Conservation (phyloP, 306 rosid species). For the Cicer chorassanicum region DNA sequence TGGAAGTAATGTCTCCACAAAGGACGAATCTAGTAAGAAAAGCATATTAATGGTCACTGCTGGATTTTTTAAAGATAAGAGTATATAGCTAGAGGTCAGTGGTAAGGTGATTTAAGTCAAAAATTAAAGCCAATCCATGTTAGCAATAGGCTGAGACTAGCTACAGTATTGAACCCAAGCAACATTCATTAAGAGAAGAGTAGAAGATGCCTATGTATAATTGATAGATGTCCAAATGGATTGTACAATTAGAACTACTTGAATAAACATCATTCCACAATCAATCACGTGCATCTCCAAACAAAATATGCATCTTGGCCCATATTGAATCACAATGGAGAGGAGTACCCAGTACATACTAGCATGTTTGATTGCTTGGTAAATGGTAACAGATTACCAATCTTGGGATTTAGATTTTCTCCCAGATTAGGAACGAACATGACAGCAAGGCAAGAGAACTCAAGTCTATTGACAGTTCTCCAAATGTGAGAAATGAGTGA, state of each 20-base stretch:
- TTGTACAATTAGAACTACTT: not conserved
- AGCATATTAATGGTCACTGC: constrained; percentile 5
- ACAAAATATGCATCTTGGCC: constrained; percentile 2
- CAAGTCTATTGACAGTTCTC: not conserved
- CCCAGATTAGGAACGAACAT: constrained; percentile 14
- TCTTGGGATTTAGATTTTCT: not conserved
- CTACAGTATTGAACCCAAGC: constrained; percentile 19
- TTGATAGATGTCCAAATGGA: not conserved
- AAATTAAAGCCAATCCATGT: not conserved
- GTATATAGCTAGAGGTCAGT: constrained; percentile 3
- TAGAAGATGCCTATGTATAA: too few species aligned
- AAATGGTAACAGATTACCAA: not conserved
- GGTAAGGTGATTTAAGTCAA: constrained; percentile 14
- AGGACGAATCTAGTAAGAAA: constrained; percentile 71
- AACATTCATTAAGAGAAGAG: not conserved
- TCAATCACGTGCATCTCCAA: not conserved
- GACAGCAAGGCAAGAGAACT: constrained; percentile 2
- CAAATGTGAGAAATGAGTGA: not conserved
- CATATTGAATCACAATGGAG: not conserved
- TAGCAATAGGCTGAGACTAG: not conserved
- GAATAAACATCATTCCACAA: not conserved
- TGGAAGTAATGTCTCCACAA: constrained; percentile 93
- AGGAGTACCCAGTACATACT: not conserved
- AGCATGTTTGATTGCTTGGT: not conserved
- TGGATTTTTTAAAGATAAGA: not conserved